phyloP scores from a whole-genome alignment of 345 rosid genomes.

The Lepidium didymum region DNA sequence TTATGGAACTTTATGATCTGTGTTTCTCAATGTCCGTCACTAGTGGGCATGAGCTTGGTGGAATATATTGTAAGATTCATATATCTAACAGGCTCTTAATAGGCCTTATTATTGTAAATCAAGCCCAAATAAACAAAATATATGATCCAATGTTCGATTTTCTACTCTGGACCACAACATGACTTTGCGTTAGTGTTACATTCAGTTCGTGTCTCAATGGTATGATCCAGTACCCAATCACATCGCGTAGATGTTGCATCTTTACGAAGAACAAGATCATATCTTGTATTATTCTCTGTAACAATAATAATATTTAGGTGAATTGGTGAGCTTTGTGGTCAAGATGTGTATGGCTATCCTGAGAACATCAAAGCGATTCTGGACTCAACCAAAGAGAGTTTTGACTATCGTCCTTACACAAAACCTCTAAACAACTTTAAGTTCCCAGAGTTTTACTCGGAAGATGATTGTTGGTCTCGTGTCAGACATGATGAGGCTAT shows the following conservation, averaged over 20 bases:
- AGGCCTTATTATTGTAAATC: background rate
- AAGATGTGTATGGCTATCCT: slow-evolving; percentile 3
- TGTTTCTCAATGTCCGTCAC: background rate
- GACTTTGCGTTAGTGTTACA: no score
- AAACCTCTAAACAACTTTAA: slow-evolving; percentile 15
- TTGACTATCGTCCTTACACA: slow-evolving; percentile 28
- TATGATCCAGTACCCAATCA: no score
- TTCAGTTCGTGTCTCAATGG: no score
- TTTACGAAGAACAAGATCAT: no score
- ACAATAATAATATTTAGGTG: background rate
- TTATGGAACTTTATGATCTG: background rate
- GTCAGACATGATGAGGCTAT: slow-evolving; percentile 12
- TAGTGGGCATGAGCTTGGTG: background rate
- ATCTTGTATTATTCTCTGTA: background rate
- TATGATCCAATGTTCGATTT: no score
- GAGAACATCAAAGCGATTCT: slow-evolving; percentile 22
- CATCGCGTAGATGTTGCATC: no score
- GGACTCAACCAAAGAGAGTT: slow-evolving; percentile 22
- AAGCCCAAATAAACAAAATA: background rate
- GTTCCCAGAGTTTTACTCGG: slow-evolving; percentile 28
- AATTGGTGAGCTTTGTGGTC: no score
- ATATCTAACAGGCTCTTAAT: background rate
- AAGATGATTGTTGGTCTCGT: slow-evolving; percentile 19
- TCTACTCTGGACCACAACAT: no score
- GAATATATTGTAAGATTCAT: background rate